Evolutionary conservation across 108 stramenopile genomes (phyloP).

Genomic region (Pseudonitzschia delicatissima): DNA sequence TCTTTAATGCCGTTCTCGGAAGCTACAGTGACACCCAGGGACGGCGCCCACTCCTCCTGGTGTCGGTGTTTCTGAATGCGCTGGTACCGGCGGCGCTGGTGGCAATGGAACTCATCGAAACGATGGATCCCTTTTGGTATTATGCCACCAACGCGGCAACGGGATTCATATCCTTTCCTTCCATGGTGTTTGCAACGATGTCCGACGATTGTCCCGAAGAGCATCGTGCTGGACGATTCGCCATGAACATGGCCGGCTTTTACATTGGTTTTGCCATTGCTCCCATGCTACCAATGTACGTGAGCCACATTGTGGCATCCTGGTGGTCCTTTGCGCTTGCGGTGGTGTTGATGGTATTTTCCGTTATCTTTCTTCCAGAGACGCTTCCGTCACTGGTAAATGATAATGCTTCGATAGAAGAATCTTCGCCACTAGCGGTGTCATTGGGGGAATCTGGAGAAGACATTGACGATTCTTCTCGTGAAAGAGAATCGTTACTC

Average conservation of each 20-base stretch:
- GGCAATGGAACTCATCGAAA: conserved; percentile 43
- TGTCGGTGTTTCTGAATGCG: conserved; percentile 46
- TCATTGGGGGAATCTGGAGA: not conserved
- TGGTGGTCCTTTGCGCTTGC: conserved; percentile 12
- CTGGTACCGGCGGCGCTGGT: conserved; percentile 53
- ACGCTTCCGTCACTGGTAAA: conserved; percentile 52
- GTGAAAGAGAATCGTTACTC: no score
- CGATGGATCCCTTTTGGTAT: conserved; percentile 54
- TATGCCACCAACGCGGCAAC: conserved; percentile 47
- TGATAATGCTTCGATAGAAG: no score
- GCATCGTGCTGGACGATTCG: conserved; percentile 68
- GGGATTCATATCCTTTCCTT: conserved; percentile 56
- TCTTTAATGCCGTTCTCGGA: conserved; percentile 63
- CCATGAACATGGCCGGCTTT: conserved; percentile 57
- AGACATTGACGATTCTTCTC: no score
- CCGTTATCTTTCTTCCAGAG: conserved; percentile 56
- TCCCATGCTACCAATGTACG: conserved; percentile 50
- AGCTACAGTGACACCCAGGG: conserved; percentile 67
- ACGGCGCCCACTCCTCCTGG: conserved; percentile 44
- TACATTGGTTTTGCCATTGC: conserved; percentile 65
- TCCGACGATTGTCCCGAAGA: conserved; percentile 62
- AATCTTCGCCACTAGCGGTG: not conserved
- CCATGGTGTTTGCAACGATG: conserved; percentile 57
- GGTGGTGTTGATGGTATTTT: conserved; percentile 27
- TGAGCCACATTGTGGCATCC: conserved; percentile 41